A percentile compares a stretch with the other conserved stretches of the same genome.
These are phyloP conservation scores for Pythium aristosporum DNA, from an alignment of 352 stramenopile species.

Conservation along the genomic window DNA sequence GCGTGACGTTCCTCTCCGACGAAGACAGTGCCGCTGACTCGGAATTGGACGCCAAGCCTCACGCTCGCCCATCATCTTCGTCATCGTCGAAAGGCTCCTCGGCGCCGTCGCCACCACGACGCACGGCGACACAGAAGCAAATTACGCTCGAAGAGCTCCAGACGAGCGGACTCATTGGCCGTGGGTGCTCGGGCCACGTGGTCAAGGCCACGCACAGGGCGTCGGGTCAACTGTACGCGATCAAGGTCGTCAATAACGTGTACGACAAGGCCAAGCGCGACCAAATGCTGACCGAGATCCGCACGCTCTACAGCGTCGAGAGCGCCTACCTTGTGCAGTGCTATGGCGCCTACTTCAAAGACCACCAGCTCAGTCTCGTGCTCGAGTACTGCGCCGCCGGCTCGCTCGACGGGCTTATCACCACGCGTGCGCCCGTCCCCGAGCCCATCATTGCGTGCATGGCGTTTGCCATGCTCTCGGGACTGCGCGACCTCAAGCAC, in stretches of 20 bases:
- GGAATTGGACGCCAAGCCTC: no score
- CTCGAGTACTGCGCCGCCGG: conserved; percentile 64
- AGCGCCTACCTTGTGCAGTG: conserved; percentile 66
- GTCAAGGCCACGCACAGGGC: conserved; percentile 47
- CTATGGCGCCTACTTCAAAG: conserved; percentile 72
- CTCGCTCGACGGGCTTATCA: conserved; percentile 55
- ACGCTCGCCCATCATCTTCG: no score
- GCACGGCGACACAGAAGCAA: conserved; percentile 18
- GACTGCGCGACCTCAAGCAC: conserved; percentile 59
- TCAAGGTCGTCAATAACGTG: conserved; percentile 77
- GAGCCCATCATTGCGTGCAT: conserved; percentile 55
- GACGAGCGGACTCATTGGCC: conserved; percentile 48
- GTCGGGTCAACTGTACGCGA: conserved; percentile 44
- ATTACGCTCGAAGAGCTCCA: conserved; percentile 58
- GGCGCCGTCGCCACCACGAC: conserved; percentile 12
- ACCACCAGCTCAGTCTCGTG: conserved; percentile 67
- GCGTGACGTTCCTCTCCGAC: conserved; percentile 71
- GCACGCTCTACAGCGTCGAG: conserved; percentile 69
- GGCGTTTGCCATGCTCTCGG: conserved; percentile 57
- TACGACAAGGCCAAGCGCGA: conserved; percentile 75
- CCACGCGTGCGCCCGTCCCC: conserved; percentile 27
- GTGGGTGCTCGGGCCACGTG: conserved; percentile 64
- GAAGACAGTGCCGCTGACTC: conserved; percentile 24
- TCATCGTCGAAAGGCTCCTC: background rate
- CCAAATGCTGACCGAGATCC: conserved; percentile 78